Percentiles rank a stretch among this genome's conserved stretches.
phyloP scores from a whole-genome alignment of 345 rosid genomes.

The Pistacia atlantica region DNA sequence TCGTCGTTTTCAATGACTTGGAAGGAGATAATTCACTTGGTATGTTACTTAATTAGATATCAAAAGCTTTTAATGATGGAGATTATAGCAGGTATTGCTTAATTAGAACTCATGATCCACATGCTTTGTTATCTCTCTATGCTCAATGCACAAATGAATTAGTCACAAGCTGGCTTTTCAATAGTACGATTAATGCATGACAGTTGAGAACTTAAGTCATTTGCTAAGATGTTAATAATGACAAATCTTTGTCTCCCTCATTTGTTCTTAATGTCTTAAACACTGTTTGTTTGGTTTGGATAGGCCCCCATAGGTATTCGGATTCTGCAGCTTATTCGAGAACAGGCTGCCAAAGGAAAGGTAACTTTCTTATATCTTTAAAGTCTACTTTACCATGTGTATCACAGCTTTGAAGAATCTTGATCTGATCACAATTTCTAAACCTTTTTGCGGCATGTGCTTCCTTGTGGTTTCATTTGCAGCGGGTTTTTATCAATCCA shows the following conservation, averaged over 20 bases:
- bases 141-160: too few relatives aligned
- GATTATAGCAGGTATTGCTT: too few relatives aligned
- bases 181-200: background rate
- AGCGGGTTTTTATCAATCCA: background rate
- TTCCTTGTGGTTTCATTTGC: background rate
- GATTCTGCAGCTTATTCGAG: constrained; percentile 54
- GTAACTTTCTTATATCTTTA: constrained; percentile 27
- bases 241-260: too few relatives aligned
- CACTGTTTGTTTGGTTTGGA: constrained; percentile 14
- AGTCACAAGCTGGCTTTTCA: background rate
- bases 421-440: background rate
- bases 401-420: background rate
- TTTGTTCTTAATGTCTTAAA: too few relatives aligned
- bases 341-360: constrained; percentile 66
- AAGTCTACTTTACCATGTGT: too few relatives aligned
- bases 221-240: background rate
- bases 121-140: too few relatives aligned
- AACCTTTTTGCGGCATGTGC: too few relatives aligned
- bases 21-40: constrained; percentile 65
- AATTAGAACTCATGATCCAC: too few relatives aligned
- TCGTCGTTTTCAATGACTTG: constrained; percentile 44
- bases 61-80: background rate
- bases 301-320: constrained; percentile 91
- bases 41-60: constrained; percentile 24
- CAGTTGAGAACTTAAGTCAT: background rate